Conservation (phyloP, 1,284 basidiomycete species). For the Malassezia brasiliensis region DNA sequence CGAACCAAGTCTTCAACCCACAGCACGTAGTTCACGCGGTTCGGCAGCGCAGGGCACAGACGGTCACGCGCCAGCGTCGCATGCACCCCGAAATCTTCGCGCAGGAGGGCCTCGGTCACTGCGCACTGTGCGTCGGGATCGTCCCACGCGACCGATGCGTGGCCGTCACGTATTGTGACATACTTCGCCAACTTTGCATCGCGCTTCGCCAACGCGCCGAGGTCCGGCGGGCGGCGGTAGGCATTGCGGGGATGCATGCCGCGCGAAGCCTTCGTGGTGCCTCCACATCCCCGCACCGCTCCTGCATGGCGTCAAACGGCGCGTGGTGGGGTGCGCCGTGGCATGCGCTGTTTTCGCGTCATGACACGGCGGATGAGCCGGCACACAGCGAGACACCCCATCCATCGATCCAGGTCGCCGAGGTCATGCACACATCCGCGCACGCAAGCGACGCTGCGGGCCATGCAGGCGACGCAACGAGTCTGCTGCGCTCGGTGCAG, state of each 20-base stretch:
- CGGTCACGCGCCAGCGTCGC: conserved; percentile 11
- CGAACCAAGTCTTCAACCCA: conserved; percentile 17
- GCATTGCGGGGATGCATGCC: conserved; percentile 16
- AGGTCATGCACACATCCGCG: background rate
- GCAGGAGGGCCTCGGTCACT: conserved; percentile 19
- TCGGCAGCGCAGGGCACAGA: conserved; percentile 24
- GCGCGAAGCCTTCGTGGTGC: too few relatives aligned
- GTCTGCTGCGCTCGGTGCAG: conserved; percentile 2
- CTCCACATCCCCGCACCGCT: too few relatives aligned
- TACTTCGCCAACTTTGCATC: background rate
- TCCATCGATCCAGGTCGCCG: background rate
- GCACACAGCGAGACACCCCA: background rate
- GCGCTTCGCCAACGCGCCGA: background rate
- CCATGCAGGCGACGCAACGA: background rate
- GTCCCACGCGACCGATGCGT: conserved; percentile 10
- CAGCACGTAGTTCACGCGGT: conserved; percentile 19
- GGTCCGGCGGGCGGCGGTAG: conserved; percentile 6
- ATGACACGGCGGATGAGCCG: background rate
- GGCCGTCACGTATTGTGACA: background rate
- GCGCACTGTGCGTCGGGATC: conserved; percentile 14
- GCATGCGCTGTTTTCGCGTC: background rate
- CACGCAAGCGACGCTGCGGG: background rate
- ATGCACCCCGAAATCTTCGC: conserved; percentile 20
- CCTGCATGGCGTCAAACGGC: too few relatives aligned
- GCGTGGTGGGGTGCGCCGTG: conserved; percentile 7